Evolutionary conservation across 192 early-diverging fungal species (phyloP), one percentile per base, ranked within the genome.

Genomic region (Rhizoclosmatium globosum): DNA sequence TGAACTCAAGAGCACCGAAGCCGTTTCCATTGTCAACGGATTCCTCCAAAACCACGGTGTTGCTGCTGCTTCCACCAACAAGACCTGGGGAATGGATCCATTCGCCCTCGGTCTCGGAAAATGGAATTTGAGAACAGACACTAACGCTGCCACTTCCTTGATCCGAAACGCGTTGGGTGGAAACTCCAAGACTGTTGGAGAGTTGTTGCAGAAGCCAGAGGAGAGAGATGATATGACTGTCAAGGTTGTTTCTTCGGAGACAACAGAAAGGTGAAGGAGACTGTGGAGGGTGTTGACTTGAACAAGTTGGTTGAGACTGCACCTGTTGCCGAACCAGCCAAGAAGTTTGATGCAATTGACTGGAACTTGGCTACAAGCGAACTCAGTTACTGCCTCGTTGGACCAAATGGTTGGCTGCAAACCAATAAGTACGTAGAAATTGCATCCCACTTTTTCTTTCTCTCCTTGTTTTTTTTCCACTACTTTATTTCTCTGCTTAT

Each of bases 171-270:
- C 85, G 17, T 62, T 89, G 1, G 82, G 82, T 2, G 15, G 31
- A 43, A 19, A 85, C 3, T 58, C 47, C 6, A 64, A 76, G 23
- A 47, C 80, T 17, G 48, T 89, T 23, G 38, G 39, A 31, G 17
- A 53, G 50, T 13, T 7, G 17, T 84, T 89, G 47, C 82, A 79
- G 1, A 46, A 77, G 0, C 86, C 86, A 23, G 39, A 78, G 31
- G 66, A 73, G 45, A 58, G 87, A 2, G 87, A 89, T 65, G 87
- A 89, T 71, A 79, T 87, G 41, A 89, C 86, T 2, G 85, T 84
- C 31, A 83, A 78, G 58, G 84, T 89, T 17, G 47, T 89, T 85
- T 82, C 44, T 87, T 89, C 57, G 42, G 76, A 3, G 58, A 64
- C 13, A 43, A 47, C n/a, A 43, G 42, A 42, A 47, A 46, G 13